A percentile compares a stretch with the other conserved stretches of the same genome.
Evolutionary conservation across 371 early-diverging fungal species (phyloP).

Genomic region (Paramicrosporidium saccamoebae): DNA sequence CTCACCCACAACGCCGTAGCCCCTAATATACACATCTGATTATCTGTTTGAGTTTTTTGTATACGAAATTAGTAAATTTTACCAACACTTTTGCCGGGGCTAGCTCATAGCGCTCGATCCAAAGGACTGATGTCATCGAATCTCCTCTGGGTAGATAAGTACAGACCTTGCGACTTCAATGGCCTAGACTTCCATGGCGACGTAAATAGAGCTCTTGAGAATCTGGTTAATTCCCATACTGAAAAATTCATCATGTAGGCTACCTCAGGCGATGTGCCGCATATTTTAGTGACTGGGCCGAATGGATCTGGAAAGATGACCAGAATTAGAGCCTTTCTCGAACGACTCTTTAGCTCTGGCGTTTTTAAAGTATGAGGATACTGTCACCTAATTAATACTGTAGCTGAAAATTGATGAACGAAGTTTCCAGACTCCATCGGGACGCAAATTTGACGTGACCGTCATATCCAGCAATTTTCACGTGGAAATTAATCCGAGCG

Average conservation of each 20-base stretch:
- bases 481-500: conserved; percentile 69
- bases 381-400: too few species aligned
- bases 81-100: too few species aligned
- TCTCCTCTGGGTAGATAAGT: too few species aligned
- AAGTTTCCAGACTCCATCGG: conserved; percentile 40
- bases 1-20: too few species aligned
- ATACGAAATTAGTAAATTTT: too few species aligned
- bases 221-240: neutral
- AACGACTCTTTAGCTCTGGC: conserved; percentile 58
- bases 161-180: too few species aligned
- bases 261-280: conserved; percentile 53
- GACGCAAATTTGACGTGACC: conserved; percentile 42
- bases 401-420: conserved; percentile 64
- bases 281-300: conserved; percentile 82
- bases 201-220: neutral
- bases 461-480: conserved; percentile 68
- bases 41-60: too few species aligned
- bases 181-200: too few species aligned
- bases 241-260: conserved; percentile 12
- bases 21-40: too few species aligned
- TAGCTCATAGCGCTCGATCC: too few species aligned
- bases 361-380: conserved; percentile 44
- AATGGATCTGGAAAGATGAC: conserved; percentile 94
- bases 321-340: conserved; percentile 41
- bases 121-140: too few species aligned